Evolutionary conservation across 345 rosid genomes (phyloP), one percentile per base, ranked within the genome.

Genomic region (Lumnitzera racemosa): DNA sequence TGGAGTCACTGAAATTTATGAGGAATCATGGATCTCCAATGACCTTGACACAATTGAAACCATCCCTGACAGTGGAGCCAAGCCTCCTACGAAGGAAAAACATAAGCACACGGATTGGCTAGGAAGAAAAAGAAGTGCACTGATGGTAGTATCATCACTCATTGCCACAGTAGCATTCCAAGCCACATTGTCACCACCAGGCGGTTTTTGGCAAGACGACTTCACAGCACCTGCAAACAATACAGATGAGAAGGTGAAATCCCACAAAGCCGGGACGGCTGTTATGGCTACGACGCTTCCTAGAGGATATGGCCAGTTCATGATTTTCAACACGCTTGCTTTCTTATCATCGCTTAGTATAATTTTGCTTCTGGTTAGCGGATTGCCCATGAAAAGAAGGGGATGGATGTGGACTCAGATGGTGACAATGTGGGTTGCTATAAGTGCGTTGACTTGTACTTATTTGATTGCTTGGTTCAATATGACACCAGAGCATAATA

Each of bases 91-190:
- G 12, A 27, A 56, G 25, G 3, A 12, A 2, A 60, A 55, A 31
- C 67, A 49, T 56, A 63, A 61, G 60, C 71, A 67, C 47, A 61
- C 31, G 0, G 57, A 67, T 13, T 59, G 67, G 69, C 49, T 70
- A 16, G 58, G 66, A 12, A 61, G 70, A 47, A 67, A 61, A 15
- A 56, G 69, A 43, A 68, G 68, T 25, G 66, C 79, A 46, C 57
- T 75, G 14, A 75, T 73, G 68, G 73, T 67, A 56, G 83, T 62
- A 20, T 70, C 80, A 29, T 70, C 78, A 8, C 63, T 78, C 31
- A 70, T 70, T 3, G 71, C 80, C 13, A 62, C 69, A 0, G 70
- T 75, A 43, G 74, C 72, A 6, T 70, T 56, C 69, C 83, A 75
- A 63, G 73, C 65, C 4, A 72, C 66, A 0, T n/a, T 72, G 15